Conservation (phyloP, 345 rosid species). For the Gossypium sturtianum region DNA sequence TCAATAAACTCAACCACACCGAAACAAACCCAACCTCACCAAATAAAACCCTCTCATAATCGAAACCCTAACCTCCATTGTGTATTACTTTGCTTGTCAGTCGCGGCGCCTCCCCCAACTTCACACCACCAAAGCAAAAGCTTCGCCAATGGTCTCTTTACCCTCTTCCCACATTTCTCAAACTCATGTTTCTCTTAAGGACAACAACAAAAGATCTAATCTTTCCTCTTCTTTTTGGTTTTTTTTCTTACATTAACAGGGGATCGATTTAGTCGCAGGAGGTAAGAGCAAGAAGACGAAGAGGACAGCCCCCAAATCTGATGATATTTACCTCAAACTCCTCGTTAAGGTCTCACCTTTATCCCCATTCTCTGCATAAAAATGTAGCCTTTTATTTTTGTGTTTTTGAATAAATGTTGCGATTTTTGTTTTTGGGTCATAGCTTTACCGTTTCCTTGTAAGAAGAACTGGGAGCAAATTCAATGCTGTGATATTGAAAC, state of each 20-base stretch:
- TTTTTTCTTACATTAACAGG: constrained; percentile 33
- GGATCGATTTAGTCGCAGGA: constrained; percentile 90
- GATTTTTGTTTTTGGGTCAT: background rate
- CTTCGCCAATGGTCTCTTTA: constrained; percentile 35
- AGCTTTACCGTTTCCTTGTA: constrained; percentile 84
- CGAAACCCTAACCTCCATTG: constrained; percentile 39
- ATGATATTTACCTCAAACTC: constrained; percentile 93
- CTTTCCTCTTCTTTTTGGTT: background rate
- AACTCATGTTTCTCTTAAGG: background rate
- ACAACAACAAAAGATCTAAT: background rate
- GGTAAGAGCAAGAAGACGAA: constrained; percentile 93
- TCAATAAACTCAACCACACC: background rate
- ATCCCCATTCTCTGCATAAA: background rate
- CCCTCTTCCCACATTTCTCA: background rate
- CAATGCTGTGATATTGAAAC: constrained; percentile 87
- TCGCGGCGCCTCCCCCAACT: constrained; percentile 8
- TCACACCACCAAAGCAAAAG: background rate
- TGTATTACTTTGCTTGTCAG: constrained; percentile 1
- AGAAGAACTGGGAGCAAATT: constrained; percentile 89
- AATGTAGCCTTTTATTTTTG: background rate
- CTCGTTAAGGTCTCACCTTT: constrained; percentile 60
- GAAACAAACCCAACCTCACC: background rate
- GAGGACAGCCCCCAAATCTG: constrained; percentile 81
- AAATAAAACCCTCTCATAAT: constrained; percentile 25
- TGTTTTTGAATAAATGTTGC: background rate